Base-by-base conservation (phyloP, 176 grass and related monocot genomes). In the Oryza punctata region DNA sequence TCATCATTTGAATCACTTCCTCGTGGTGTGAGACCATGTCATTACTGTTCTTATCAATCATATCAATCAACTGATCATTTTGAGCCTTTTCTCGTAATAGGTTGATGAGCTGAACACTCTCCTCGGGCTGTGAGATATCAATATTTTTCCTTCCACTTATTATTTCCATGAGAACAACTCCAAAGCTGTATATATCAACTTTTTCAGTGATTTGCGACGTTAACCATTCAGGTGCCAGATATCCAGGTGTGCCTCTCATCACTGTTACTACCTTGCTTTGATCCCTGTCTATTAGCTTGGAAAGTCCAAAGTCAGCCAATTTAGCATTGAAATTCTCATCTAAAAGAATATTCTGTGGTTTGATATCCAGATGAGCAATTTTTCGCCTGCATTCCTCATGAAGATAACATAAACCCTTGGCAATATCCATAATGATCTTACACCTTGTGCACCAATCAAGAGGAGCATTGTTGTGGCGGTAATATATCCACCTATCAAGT, bases 211-310 rank as follows among this genome's bases (percentile, higher is more conserved):
- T 85, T 23, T 29, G 50, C 12, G 65, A 78, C 7, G 74, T 85
- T 78, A 85, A 24, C 83, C 83, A 85, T 78, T 85, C 75, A 71
- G 83, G 83, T 35, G 83, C 83, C 75, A 85, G 26, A 64, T 85
- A 85, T 67, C 83, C 83, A 78, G 74, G 74, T 63, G 83, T 85
- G 49, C 74, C 75, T 47, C 83, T 85, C 83, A 85, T 85, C 49
- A 85, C 54, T 46, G 83, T 85, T 38, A 85, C 45, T 70, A 85
- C 66, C 28, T 85, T 85, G 83, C 83, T 85, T 57, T 85, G 65
- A 69, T 85, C 82, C 33, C 73, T 77, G 4, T 85, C 82, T 60
- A 85, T 85, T 69, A 85, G 73, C 73, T 84, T 85, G n/a, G 82
- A 82, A 72, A 82, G 16, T n/a, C 80, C 49, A n/a, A 82, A 85